Percentiles rank a stretch among this genome's conserved stretches.
phyloP scores from a whole-genome alignment of 176 grass and related monocot genomes.

The Rhipidocladum racemiflorum region DNA sequence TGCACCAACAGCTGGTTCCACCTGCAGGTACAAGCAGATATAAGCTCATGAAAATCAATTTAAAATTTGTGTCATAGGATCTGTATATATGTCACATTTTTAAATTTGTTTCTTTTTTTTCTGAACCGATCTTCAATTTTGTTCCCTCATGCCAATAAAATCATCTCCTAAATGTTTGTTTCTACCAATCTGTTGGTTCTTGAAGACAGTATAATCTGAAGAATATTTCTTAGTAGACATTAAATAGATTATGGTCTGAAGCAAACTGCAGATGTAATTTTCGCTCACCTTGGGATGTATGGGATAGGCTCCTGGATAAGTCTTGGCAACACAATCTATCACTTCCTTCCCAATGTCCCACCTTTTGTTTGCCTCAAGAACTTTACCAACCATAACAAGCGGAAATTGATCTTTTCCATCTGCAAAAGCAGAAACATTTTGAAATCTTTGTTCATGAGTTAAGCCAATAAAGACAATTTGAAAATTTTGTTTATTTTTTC shows the following conservation, averaged over 20 bases:
- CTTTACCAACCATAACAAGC: constrained; percentile 76
- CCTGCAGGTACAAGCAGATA: constrained; percentile 43
- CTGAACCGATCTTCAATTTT: background rate
- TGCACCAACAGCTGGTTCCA: constrained; percentile 74
- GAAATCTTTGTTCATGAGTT: constrained; percentile 2
- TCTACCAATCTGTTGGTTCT: background rate
- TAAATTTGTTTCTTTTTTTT: background rate
- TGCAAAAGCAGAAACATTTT: constrained; percentile 36
- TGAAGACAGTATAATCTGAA: background rate
- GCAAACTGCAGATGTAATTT: background rate
- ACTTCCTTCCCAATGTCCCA: constrained; percentile 88
- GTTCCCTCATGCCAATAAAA: background rate
- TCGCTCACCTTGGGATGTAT: constrained; percentile 66
- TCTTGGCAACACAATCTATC: constrained; percentile 55
- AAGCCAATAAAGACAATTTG: background rate
- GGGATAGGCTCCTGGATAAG: constrained; percentile 59
- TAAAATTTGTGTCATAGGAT: background rate
- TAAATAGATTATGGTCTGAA: background rate
- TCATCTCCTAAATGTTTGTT: constrained; percentile 6
- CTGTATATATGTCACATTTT: background rate
- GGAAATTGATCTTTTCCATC: constrained; percentile 61
- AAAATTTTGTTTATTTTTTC: constrained; percentile 16
- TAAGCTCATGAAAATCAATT: constrained; percentile 8
- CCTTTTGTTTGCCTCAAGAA: constrained; percentile 68
- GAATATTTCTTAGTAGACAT: background rate